Percentiles rank a stretch among this genome's conserved stretches.
These are phyloP conservation scores for Acacia confusa DNA, from an alignment of 306 rosid genomes.

Conservation along the genomic window DNA sequence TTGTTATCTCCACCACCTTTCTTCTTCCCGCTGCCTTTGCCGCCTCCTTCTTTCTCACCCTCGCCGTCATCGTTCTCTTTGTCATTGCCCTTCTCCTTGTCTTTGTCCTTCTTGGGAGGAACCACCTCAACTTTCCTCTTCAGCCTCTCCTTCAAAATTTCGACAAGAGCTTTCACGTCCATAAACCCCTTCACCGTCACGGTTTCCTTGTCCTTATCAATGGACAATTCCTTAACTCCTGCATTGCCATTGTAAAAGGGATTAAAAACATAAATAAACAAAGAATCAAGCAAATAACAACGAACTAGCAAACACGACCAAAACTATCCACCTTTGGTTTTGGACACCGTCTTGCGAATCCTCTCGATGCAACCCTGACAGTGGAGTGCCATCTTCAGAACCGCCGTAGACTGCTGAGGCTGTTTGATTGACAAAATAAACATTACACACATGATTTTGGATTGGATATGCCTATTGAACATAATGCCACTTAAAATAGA, in stretches of 20 bases:
- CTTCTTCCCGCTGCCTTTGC: constrained; percentile 40
- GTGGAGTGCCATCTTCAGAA: constrained; percentile 68
- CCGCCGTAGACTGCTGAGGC: constrained; percentile 72
- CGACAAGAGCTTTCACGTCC: constrained; percentile 65
- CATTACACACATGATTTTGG: not conserved
- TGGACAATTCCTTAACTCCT: constrained; percentile 55
- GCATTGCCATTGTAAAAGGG: not conserved
- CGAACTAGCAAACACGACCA: not conserved
- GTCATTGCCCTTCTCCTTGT: constrained; percentile 14
- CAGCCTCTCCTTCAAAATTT: constrained; percentile 46
- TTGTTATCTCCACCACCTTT: constrained; percentile 31
- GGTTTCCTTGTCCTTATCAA: constrained; percentile 67
- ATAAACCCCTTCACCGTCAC: constrained; percentile 69
- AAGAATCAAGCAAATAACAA: not conserved
- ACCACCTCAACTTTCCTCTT: constrained; percentile 68
- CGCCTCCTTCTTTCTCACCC: constrained; percentile 16
- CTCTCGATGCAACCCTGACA: constrained; percentile 75
- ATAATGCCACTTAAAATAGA: not conserved
- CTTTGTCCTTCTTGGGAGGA: constrained; percentile 64
- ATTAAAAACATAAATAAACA: not conserved
- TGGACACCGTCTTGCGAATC: constrained; percentile 52
- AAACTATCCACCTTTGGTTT: constrained; percentile 59
- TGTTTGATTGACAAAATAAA: constrained; percentile 15
- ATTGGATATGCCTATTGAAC: not conserved
- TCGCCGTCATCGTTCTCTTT: constrained; percentile 26